Percentiles rank a stretch among this genome's conserved stretches.
Conservation (phyloP, 805 yeast species). For the Lachancea thermotolerans region DNA sequence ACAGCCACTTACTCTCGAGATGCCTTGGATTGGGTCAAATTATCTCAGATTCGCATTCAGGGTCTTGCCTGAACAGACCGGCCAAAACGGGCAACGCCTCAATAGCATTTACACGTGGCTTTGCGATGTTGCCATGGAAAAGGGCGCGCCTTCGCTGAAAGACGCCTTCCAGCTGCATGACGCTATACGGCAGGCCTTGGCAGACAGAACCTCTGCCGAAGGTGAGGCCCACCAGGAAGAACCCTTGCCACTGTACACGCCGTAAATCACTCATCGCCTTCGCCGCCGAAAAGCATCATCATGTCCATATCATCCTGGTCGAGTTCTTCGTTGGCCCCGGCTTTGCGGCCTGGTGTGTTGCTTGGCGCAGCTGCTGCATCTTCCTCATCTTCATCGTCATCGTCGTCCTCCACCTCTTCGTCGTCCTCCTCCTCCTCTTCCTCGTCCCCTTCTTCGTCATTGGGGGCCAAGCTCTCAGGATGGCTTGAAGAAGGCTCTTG, state of each 20-base stretch:
- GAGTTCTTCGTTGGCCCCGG: constrained; percentile 15
- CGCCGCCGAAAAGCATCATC: constrained; percentile 35
- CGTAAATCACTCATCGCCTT: constrained; percentile 22
- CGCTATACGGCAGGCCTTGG: neutral
- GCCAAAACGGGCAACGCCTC: constrained; percentile 4
- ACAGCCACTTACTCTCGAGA: constrained; percentile 2
- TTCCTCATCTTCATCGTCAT: constrained; percentile 33
- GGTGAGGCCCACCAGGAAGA: neutral
- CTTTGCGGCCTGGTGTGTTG: neutral
- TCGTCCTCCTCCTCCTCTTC: constrained; percentile 31
- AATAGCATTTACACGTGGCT: constrained; percentile 6
- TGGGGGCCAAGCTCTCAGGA: constrained; percentile 16
- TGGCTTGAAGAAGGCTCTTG: constrained; percentile 23
- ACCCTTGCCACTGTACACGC: constrained; percentile 4
- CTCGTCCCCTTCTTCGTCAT: constrained; percentile 32
- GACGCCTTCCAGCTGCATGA: constrained; percentile 8
- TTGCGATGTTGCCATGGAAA: constrained; percentile 3
- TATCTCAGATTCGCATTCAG: constrained; percentile 3
- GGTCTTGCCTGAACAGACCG: constrained; percentile 4
- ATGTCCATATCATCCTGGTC: constrained; percentile 33
- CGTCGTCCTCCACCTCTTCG: constrained; percentile 30
- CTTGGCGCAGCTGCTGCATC: constrained; percentile 12
- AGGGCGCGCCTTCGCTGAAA: neutral
- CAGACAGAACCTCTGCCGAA: neutral
- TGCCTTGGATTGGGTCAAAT: constrained; percentile 11